Conservation (phyloP, 1,139 yeast species). For the Wickerhamiella pararugosa region DNA sequence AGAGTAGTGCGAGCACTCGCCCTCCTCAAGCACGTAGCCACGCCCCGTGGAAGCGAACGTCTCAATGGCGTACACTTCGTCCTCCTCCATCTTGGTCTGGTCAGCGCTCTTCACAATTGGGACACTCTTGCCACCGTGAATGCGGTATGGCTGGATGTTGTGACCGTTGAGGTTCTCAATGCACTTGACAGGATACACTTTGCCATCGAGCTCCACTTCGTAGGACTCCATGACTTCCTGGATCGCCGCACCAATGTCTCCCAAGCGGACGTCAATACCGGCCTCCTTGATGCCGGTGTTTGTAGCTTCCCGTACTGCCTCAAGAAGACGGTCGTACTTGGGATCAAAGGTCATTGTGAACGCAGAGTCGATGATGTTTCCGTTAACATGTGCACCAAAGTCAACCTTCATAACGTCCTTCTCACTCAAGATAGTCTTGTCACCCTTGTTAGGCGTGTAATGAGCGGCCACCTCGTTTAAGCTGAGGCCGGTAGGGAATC, state of each 20-base stretch:
- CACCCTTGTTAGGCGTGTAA: conserved; percentile 94
- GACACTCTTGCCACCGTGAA: conserved; percentile 91
- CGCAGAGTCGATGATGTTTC: conserved; percentile 91
- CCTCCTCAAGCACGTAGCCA: conserved; percentile 73
- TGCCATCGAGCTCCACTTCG: conserved; percentile 83
- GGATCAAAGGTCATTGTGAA: conserved; percentile 75
- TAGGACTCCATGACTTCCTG: conserved; percentile 97
- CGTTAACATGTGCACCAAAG: conserved; percentile 93
- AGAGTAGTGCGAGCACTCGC: conserved; percentile 93
- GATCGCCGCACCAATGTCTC: conserved; percentile 90
- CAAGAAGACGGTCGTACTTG: conserved; percentile 53
- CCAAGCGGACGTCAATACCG: conserved; percentile 88
- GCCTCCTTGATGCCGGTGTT: conserved; percentile 85
- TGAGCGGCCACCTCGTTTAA: conserved; percentile 94
- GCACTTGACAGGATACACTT: conserved; percentile 69
- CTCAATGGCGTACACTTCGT: conserved; percentile 94
- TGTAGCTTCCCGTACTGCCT: conserved; percentile 86
- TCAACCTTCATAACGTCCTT: conserved; percentile 96
- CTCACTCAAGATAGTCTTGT: conserved; percentile 58
- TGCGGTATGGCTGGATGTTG: conserved; percentile 64
- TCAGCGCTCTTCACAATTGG: conserved; percentile 93
- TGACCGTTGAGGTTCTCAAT: conserved; percentile 92
- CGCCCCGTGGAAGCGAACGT: conserved; percentile 95
- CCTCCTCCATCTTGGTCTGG: conserved; percentile 96
- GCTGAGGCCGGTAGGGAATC: conserved; percentile 94